Conservation (phyloP, 768 basidiomycete genomes). For the Mycena latifolia region DNA sequence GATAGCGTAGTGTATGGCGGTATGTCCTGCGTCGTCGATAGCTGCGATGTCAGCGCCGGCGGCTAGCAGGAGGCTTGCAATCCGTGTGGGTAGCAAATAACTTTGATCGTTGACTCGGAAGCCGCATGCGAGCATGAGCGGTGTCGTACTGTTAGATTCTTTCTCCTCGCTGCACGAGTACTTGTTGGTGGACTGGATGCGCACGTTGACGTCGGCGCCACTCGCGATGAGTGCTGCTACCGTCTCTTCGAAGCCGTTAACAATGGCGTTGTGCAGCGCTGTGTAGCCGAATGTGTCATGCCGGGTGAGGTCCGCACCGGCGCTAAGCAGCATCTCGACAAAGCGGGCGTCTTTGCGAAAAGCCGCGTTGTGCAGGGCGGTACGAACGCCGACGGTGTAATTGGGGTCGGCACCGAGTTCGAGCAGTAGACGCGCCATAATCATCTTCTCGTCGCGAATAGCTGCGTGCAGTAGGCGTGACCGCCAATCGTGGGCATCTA, state of each 20-base stretch:
- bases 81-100: background rate
- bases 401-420: slow-evolving; percentile 31
- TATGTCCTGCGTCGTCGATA: background rate
- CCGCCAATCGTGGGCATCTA: slow-evolving; percentile 14
- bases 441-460: slow-evolving; percentile 26
- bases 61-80: slow-evolving; percentile 6
- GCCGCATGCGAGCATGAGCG: slow-evolving; percentile 8
- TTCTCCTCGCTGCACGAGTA: no score
- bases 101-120: background rate
- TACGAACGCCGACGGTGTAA: slow-evolving; percentile 9
- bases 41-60: slow-evolving; percentile 12
- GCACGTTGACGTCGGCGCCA: slow-evolving; percentile 20
- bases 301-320: slow-evolving; percentile 20
- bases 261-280: slow-evolving; percentile 24
- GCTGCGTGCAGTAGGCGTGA: slow-evolving; percentile 27
- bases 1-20: slow-evolving; percentile 13
- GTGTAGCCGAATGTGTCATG: slow-evolving; percentile 11
- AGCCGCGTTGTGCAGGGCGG: slow-evolving; percentile 24
- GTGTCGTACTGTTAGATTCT: background rate
- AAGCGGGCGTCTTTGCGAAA: slow-evolving; percentile 14
- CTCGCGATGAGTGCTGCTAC: slow-evolving; percentile 7
- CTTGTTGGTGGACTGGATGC: background rate
- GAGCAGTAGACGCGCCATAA: slow-evolving; percentile 26
- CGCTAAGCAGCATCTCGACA: slow-evolving; percentile 13
- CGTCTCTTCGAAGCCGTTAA: slow-evolving; percentile 24